phyloP scores from a whole-genome alignment of 2,329 filamentous ascomycete genomes.

The Aphanocladium album region DNA sequence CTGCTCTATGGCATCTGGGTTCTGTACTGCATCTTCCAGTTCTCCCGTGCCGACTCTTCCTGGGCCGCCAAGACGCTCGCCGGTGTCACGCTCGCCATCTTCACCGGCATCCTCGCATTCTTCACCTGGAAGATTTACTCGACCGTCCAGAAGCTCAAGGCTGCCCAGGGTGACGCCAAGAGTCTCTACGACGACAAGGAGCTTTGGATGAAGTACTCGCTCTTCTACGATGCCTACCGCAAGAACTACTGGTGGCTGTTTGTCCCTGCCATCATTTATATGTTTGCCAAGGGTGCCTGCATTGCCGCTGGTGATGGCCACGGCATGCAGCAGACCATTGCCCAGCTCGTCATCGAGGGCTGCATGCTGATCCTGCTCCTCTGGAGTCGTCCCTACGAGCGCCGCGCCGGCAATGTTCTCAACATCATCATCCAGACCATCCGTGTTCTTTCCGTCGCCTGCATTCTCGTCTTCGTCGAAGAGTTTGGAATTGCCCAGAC shows the following conservation, averaged over 20 bases:
- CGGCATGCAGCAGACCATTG: slow-evolving; percentile 73
- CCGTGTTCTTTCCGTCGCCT: slow-evolving; percentile 79
- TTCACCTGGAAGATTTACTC: slow-evolving; percentile 81
- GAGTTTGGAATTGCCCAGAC: slow-evolving; percentile 85
- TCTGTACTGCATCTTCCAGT: slow-evolving; percentile 93
- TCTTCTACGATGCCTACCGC: slow-evolving; percentile 96
- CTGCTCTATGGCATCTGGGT: slow-evolving; percentile 94
- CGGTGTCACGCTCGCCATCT: slow-evolving; percentile 71
- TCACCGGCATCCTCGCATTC: slow-evolving; percentile 75
- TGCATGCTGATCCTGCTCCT: slow-evolving; percentile 74
- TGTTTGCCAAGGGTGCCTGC: slow-evolving; percentile 81
- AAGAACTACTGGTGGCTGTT: slow-evolving; percentile 97
- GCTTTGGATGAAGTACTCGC: slow-evolving; percentile 89
- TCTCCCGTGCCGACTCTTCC: slow-evolving; percentile 78
- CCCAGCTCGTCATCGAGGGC: slow-evolving; percentile 75
- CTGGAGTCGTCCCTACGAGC: slow-evolving; percentile 82
- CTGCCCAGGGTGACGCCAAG: slow-evolving; percentile 65
- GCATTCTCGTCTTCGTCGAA: slow-evolving; percentile 90
- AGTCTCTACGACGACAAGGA: slow-evolving; percentile 83
- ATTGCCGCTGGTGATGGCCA: slow-evolving; percentile 82
- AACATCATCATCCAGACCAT: slow-evolving; percentile 89
- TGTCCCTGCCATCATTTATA: slow-evolving; percentile 81
- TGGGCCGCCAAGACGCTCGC: slow-evolving; percentile 87
- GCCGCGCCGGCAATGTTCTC: slow-evolving; percentile 84
- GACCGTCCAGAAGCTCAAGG: slow-evolving; percentile 69